These are phyloP conservation scores for Nakazawaea holstii DNA, from an alignment of 805 yeast genomes.

Conservation along the genomic window DNA sequence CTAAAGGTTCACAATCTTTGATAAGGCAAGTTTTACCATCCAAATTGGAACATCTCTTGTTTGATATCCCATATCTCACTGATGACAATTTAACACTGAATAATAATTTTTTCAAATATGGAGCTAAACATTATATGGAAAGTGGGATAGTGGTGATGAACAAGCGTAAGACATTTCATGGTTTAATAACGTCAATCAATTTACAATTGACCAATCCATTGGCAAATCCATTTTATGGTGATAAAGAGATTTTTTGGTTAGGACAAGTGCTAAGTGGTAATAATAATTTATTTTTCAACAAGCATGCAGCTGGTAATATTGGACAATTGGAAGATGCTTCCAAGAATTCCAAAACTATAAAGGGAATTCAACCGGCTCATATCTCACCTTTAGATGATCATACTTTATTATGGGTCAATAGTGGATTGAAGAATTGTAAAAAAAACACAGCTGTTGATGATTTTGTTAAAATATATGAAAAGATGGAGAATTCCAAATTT, in stretches of 20 bases:
- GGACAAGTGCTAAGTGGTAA: slow-evolving; percentile 57
- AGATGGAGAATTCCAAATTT: slow-evolving; percentile 17
- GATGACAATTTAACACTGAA: slow-evolving; percentile 24
- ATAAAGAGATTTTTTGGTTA: slow-evolving; percentile 74
- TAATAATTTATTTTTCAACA: slow-evolving; percentile 45
- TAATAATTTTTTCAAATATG: slow-evolving; percentile 33
- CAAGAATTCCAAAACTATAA: not conserved
- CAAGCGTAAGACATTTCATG: slow-evolving; percentile 42
- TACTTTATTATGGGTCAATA: slow-evolving; percentile 60
- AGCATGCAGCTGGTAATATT: slow-evolving; percentile 48
- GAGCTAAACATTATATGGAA: slow-evolving; percentile 41
- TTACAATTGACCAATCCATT: slow-evolving; percentile 37
- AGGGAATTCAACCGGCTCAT: slow-evolving; percentile 55
- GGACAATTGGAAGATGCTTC: slow-evolving; percentile 29
- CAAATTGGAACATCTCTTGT: slow-evolving; percentile 32
- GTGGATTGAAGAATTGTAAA: slow-evolving; percentile 62
- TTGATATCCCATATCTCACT: slow-evolving; percentile 30
- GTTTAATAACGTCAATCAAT: slow-evolving; percentile 37
- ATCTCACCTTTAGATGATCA: slow-evolving; percentile 41
- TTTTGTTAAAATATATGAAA: slow-evolving; percentile 29
- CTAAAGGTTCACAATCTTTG: slow-evolving; percentile 33
- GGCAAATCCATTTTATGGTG: slow-evolving; percentile 62
- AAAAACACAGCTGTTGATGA: slow-evolving; percentile 29
- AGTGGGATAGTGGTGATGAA: slow-evolving; percentile 44
- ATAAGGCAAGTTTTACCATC: slow-evolving; percentile 43